phyloP scores from a whole-genome alignment of 306 rosid species.

The Rubus idaeus region DNA sequence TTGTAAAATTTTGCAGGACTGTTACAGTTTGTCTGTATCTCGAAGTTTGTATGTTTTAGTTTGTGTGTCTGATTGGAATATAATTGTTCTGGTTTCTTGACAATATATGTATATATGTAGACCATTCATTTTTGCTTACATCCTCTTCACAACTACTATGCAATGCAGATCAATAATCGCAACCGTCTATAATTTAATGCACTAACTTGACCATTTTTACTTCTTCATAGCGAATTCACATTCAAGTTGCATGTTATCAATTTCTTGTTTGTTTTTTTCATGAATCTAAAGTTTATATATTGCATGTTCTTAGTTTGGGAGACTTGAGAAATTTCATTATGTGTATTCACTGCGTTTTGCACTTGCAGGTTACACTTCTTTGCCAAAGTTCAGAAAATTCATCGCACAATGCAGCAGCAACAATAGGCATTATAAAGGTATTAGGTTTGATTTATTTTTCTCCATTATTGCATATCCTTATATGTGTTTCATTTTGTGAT shows the following conservation, averaged over 20 bases:
- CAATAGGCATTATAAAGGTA: slow-evolving; percentile 96
- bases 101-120: too few relatives aligned
- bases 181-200: too few relatives aligned
- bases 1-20: too few relatives aligned
- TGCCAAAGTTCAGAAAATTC: slow-evolving; percentile 68
- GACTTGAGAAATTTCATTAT: slow-evolving; percentile 20
- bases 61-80: too few relatives aligned
- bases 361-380: slow-evolving; percentile 79
- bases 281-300: neutral
- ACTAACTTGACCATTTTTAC: neutral
- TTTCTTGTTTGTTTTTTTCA: neutral
- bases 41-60: too few relatives aligned
- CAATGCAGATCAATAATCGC: too few relatives aligned
- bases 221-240: neutral
- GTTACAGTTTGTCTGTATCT: too few relatives aligned
- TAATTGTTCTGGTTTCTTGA: too few relatives aligned
- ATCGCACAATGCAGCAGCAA: slow-evolving; percentile 59
- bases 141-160: too few relatives aligned
- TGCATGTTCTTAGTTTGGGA: slow-evolving; percentile 1
- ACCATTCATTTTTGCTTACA: too few relatives aligned
- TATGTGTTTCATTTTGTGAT: slow-evolving; percentile 22
- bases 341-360: slow-evolving; percentile 26
- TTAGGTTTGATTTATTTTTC: slow-evolving; percentile 28
- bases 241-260: neutral
- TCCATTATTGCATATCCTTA: slow-evolving; percentile 23